These are phyloP conservation scores for Achaetomium macrosporum DNA, from an alignment of 2,329 filamentous ascomycete species.

Conservation along the genomic window DNA sequence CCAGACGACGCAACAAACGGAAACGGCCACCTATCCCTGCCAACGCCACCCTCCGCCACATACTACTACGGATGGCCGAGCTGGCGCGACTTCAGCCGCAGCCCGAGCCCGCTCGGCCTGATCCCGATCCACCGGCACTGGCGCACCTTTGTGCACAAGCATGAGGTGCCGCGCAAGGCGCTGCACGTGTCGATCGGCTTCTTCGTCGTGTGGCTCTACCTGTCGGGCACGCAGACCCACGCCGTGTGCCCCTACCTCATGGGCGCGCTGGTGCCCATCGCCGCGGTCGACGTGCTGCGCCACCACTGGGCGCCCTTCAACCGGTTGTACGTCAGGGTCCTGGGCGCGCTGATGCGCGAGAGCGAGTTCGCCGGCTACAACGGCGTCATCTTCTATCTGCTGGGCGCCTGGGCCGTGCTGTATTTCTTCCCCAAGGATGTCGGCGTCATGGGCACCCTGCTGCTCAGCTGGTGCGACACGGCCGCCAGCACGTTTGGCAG, in stretches of 20 bases:
- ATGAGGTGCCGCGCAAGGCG: slow-evolving; percentile 90
- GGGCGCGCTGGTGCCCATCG: slow-evolving; percentile 74
- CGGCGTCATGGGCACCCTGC: slow-evolving; percentile 78
- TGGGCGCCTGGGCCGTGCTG: slow-evolving; percentile 82
- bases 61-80: slow-evolving; percentile 54
- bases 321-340: slow-evolving; percentile 71
- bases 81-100: slow-evolving; percentile 85
- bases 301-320: slow-evolving; percentile 80
- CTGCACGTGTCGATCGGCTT: slow-evolving; percentile 97
- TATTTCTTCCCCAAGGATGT: slow-evolving; percentile 90
- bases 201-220: slow-evolving; percentile 81
- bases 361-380: slow-evolving; percentile 93
- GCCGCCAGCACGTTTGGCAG: slow-evolving; percentile 92
- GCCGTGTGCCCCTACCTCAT: slow-evolving; percentile 82
- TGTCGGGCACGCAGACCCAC: slow-evolving; percentile 66
- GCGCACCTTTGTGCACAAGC: slow-evolving; percentile 86
- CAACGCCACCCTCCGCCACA: slow-evolving; percentile 41
- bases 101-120: slow-evolving; percentile 84
- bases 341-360: slow-evolving; percentile 94
- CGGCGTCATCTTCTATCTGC: slow-evolving; percentile 92
- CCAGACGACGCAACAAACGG: slow-evolving; percentile 5
- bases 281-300: slow-evolving; percentile 72
- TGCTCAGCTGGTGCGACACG: slow-evolving; percentile 97
- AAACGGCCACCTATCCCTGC: slow-evolving; percentile 68
- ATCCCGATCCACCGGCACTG: slow-evolving; percentile 95